These are phyloP conservation scores for Syzygium grande DNA, from an alignment of 345 rosid species.

Conservation along the genomic window DNA sequence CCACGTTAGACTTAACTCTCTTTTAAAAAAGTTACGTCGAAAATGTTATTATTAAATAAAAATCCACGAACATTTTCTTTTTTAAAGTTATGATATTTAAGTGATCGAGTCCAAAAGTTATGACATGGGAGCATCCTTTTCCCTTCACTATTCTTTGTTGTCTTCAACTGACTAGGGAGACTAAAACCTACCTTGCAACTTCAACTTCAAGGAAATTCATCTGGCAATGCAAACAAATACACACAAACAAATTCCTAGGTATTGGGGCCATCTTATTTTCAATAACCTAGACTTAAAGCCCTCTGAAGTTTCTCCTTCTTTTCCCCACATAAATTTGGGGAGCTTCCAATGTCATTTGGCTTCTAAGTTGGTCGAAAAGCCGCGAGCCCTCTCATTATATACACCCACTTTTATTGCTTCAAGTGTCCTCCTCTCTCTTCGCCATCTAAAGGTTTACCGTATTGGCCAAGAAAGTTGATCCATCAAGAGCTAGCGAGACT, in stretches of 20 bases:
- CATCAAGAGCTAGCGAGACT: background rate
- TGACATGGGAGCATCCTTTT: background rate
- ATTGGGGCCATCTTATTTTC: background rate
- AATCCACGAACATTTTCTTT: background rate
- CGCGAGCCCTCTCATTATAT: background rate
- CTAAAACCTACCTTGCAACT: background rate
- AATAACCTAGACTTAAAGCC: background rate
- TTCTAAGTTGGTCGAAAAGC: background rate
- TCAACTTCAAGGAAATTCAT: background rate
- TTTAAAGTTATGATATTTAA: background rate
- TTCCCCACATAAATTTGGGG: background rate
- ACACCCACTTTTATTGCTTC: background rate
- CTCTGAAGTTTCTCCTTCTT: background rate
- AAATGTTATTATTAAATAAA: background rate
- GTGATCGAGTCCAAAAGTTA: background rate
- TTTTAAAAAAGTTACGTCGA: accelerated
- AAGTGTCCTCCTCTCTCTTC: background rate
- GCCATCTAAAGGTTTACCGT: background rate
- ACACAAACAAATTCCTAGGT: background rate
- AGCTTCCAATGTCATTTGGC: background rate
- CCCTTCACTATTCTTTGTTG: background rate
- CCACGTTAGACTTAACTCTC: background rate
- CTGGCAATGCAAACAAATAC: background rate
- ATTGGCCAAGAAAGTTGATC: background rate
- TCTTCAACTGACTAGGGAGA: background rate